Evolutionary conservation across 371 early-diverging fungal genomes (phyloP), one percentile per base, ranked within the genome.

Genomic region (Lichtheimia ramosa): DNA sequence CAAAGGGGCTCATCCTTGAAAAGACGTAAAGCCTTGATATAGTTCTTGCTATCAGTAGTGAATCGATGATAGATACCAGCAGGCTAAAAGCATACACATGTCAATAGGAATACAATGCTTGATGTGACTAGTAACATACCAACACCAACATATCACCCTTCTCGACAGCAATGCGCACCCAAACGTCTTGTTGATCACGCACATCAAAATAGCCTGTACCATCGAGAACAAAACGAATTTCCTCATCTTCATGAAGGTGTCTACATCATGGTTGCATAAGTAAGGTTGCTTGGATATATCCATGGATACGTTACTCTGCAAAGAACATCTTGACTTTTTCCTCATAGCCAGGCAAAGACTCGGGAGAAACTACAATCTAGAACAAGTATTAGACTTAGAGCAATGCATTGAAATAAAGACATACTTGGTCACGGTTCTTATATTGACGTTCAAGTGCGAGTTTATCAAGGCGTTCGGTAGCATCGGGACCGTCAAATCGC

Each of bases 31-130:
- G 93, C 94, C 61, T 91, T 86, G 61, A 97, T 85, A 73, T 89
- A 94, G 78, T 96, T 88, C 60, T 77, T 85, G 34, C 77, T 75
- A 69, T 96, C 96, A 15, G 93, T 82, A 4, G 92, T 96, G 69
- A 97, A 97, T 39, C 98, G 88, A 74, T 97, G 97, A 73, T 96
- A 97, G 64, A 94, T 95, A 40, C 98, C 98, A 20, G 96, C 89
- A 20, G 96, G 98, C 88, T 90, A 69, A 13, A 56, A 28, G 1
- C 25, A 25, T 5, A 18, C 3, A 16, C 23, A 8, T 49, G 15
- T 23, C 18, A 55, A 18, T 14, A 28, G 2, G 12, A 14, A 12
- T 48, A 20, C 43, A 21, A 4, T 5, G 24, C 21, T 34, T 23
- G 13, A 24, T 20, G 8, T 54, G 34, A 46, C 41, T 18, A 55